Evolutionary conservation across 192 early-diverging fungal species (phyloP), one percentile per base, ranked within the genome.

Genomic region (Irineochytrium annulatum): DNA sequence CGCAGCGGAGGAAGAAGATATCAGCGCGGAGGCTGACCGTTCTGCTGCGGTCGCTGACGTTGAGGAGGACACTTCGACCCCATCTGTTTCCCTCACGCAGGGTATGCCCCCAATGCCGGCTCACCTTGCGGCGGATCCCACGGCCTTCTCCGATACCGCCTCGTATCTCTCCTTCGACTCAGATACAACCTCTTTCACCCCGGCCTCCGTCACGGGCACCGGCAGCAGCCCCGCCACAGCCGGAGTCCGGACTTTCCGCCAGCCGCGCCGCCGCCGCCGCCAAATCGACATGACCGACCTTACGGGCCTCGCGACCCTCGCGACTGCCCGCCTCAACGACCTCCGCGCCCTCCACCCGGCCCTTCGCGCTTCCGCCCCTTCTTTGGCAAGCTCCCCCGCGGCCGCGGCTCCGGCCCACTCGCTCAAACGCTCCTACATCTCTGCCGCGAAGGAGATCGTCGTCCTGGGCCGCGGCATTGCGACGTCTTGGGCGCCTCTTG

Each of bases 211-310:
- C 35, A 32, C 43, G 13, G 24, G 24, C 14, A 8, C 4, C 61
- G 22, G 33, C 52, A 6, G 39, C 45, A 45, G 24, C 65, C 56
- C 45, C 27, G 20, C 26, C 52, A 61, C n/a, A n/a, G n/a, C n/a
- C n/a, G n/a, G n/a, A n/a, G n/a, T n/a, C n/a, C n/a, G n/a, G n/a
- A n/a, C n/a, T n/a, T n/a, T n/a, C n/a, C n/a, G n/a, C n/a, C n/a
- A n/a, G n/a, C n/a, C n/a, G n/a, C n/a, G n/a, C n/a, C n/a, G n/a
- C n/a, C n/a, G n/a, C n/a, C n/a, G n/a, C 8, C 67, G 56, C 14
- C 55, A 45, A 27, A 64, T 69, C 45, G 68, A 69, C 62, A 69
- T 69, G 68, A 52, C 55, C 16, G 65, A 69, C 37, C 55, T 69
- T 17, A 69, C 68, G 17, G 29, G 52, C 11, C 57, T 69, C 34